Base-by-base conservation (phyloP, 1,284 basidiomycete species). In the Puccinia horiana region DNA sequence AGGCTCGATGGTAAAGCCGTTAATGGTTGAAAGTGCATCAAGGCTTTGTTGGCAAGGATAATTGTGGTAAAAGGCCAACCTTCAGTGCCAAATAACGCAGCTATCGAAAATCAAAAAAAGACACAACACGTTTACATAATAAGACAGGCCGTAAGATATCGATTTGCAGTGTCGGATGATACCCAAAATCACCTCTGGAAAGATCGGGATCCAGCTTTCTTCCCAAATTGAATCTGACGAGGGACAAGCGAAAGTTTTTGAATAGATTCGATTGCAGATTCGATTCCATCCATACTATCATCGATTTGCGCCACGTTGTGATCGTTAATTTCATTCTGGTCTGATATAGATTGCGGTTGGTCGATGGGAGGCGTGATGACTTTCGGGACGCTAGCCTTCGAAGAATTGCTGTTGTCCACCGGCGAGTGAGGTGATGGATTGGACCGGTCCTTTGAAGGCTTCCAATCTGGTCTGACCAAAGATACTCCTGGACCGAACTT, bases 401-500 rank as follows among this genome's bases (percentile, higher is more conserved):
- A 49, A 9, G 14, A 14, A 16, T 47, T 47, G 18, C 52, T 2
- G 52, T 14, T 37, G n/a, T n/a, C n/a, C n/a, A n/a, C n/a, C n/a
- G 29, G 16, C 11, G 26, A 32, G 26, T 75, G 14, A 16, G 73
- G 35, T 75, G 29, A 9, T 40, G 73, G 1, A 37, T 40, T 23
- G 4, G 63, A 23, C n/a, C 14, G 23, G 12, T 26, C 44, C 4
- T 29, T 23, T 47, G 40, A 20, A 8, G 78, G n/a, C 63, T 67
- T 70, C 78, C 78, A 81, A 14, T 74, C 32, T 32, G 78, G 78
- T 29, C 78, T 42, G 37, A 81, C 47, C 49, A 81, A 58, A 1
- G 69, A 81, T n/a, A 81, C 67, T 5, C 63, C 78, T 26, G 67
- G 20, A 5, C 78, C 78, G 35, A 58, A 72, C 26, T 47, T 72